These are phyloP conservation scores for Acacia acuminata DNA, from an alignment of 306 rosid genomes.

Conservation along the genomic window DNA sequence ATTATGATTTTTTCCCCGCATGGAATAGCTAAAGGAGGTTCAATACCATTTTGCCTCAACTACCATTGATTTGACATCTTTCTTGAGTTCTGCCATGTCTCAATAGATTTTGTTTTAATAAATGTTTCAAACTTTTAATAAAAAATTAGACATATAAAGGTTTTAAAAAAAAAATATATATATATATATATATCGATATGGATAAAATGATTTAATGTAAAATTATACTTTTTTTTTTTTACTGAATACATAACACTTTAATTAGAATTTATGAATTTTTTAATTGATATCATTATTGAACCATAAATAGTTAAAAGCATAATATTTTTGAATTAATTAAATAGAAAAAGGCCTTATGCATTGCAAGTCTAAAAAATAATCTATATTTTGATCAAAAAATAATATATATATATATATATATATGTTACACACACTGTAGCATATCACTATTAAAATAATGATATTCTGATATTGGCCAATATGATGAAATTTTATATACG, in stretches of 20 bases:
- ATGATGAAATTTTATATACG: too few relatives aligned
- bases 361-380: not conserved
- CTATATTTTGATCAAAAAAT: too few relatives aligned
- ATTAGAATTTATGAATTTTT: not conserved
- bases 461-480: too few relatives aligned
- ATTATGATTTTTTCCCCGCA: not conserved
- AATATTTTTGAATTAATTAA: not conserved
- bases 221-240: not conserved
- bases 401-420: too few relatives aligned
- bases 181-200: not conserved
- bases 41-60: not conserved
- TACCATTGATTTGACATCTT: slow-evolving; percentile 1
- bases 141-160: not conserved
- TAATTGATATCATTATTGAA: not conserved
- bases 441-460: too few relatives aligned
- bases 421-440: too few relatives aligned
- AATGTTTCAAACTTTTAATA: not conserved
- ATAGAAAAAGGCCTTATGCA: not conserved
- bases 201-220: not conserved
- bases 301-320: not conserved
- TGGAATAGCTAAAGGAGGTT: not conserved
- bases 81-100: not conserved
- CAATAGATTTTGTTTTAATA: not conserved
- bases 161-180: not conserved
- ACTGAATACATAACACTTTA: not conserved